These are phyloP conservation scores for Pterulicium gracile DNA, from an alignment of 1,284 basidiomycete species.

Conservation along the genomic window DNA sequence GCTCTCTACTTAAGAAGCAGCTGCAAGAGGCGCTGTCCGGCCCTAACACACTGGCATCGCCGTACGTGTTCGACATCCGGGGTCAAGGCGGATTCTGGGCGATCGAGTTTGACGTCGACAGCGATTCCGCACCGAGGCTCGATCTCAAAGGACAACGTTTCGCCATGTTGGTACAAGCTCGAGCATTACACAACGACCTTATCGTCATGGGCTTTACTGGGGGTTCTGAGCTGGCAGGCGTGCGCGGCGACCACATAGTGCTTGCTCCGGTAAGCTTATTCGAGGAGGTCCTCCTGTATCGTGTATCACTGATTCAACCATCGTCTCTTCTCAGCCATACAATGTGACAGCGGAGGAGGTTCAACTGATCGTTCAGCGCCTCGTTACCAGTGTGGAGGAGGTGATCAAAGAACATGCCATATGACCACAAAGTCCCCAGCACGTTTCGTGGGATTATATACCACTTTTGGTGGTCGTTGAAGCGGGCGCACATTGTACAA, in stretches of 20 bases:
- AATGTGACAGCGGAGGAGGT: constrained; percentile 60
- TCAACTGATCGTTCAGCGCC: constrained; percentile 49
- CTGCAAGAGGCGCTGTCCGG: not conserved
- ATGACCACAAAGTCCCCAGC: no score
- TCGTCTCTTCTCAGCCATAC: constrained; percentile 44
- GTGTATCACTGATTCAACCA: not conserved
- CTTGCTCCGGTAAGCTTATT: constrained; percentile 46
- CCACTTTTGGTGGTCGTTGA: no score
- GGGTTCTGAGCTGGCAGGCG: constrained; percentile 57
- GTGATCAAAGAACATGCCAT: constrained; percentile 18
- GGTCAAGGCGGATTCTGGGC: constrained; percentile 77
- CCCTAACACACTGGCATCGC: constrained; percentile 19
- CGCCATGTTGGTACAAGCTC: constrained; percentile 54
- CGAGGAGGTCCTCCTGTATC: not conserved
- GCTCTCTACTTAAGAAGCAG: constrained; percentile 42
- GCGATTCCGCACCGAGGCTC: constrained; percentile 25
- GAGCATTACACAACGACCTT: constrained; percentile 51
- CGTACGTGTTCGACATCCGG: constrained; percentile 64
- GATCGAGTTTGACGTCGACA: constrained; percentile 66
- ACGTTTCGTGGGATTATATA: no score
- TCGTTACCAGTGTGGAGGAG: constrained; percentile 57
- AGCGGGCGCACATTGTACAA: no score
- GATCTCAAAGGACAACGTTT: constrained; percentile 44
- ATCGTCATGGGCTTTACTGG: constrained; percentile 65
- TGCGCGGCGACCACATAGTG: constrained; percentile 58